Conservation (phyloP, 208 protist genomes). For the Leptomonas pyrrhocoris region DNA sequence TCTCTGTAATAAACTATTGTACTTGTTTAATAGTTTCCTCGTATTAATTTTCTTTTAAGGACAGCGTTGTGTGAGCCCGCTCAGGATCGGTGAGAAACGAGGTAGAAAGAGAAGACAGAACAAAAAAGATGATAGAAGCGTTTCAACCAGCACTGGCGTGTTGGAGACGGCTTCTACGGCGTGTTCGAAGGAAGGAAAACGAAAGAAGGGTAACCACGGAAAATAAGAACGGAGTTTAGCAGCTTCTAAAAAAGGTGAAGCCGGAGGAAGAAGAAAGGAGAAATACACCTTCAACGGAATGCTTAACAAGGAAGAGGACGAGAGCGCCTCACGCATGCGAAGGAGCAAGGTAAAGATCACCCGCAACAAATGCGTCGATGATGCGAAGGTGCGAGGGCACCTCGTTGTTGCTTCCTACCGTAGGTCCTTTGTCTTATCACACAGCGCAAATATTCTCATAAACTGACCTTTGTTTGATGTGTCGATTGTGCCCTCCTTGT, state of each 20-base stretch:
- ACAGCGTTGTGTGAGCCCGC: no score
- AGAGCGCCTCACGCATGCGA: neutral
- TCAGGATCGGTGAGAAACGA: no score
- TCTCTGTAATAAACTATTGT: no score
- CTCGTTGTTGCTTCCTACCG: neutral
- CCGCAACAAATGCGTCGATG: neutral
- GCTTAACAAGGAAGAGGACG: conserved; percentile 20
- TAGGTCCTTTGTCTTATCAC: conserved; percentile 3
- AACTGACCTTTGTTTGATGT: neutral
- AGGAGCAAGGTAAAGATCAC: neutral
- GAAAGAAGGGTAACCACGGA: neutral
- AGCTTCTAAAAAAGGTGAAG: neutral
- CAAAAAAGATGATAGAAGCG: neutral
- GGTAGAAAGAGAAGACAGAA: no score
- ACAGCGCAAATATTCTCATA: neutral
- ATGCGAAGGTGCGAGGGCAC: neutral
- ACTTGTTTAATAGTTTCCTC: no score
- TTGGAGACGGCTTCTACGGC: neutral
- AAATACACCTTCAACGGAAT: conserved; percentile 5
- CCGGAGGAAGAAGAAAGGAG: conserved; percentile 10
- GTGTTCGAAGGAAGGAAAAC: conserved; percentile 2
- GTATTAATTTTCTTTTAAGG: no score
- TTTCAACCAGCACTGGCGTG: neutral
- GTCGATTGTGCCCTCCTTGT: neutral
- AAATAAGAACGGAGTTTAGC: neutral